phyloP scores from a whole-genome alignment of 164 flowering plant species.

The Tinospora cordifolia region DNA sequence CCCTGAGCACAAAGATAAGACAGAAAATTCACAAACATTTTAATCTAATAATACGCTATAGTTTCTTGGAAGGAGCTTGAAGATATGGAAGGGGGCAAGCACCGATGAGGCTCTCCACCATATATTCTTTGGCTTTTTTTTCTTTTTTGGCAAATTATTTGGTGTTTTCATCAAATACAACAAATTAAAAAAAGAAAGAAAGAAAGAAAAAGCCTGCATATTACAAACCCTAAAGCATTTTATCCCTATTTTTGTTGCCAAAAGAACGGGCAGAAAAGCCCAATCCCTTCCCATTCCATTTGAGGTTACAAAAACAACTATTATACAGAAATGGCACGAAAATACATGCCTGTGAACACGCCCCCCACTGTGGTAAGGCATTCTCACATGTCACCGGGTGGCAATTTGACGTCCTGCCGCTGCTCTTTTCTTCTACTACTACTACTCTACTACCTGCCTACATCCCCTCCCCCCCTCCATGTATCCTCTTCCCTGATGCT shows the following conservation, averaged over 20 bases:
- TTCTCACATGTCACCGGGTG: neutral
- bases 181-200: too few relatives aligned
- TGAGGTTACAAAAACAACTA: slow-evolving; percentile 44
- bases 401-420: too few relatives aligned
- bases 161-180: slow-evolving; percentile 40
- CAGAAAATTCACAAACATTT: too few relatives aligned
- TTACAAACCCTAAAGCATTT: slow-evolving; percentile 31
- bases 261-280: slow-evolving; percentile 22
- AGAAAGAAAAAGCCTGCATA: slow-evolving; percentile 35
- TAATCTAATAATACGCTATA: too few relatives aligned
- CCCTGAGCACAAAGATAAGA: too few relatives aligned
- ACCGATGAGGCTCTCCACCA: neutral
- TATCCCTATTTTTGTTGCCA: neutral
- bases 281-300: slow-evolving; percentile 24
- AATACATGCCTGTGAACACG: slow-evolving; percentile 9
- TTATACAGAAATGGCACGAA: slow-evolving; percentile 44
- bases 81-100: neutral
- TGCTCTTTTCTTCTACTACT: too few relatives aligned
- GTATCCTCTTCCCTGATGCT: slow-evolving; percentile 46
- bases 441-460: slow-evolving; percentile 49
- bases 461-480: slow-evolving; percentile 54
- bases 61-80: neutral
- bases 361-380: neutral
- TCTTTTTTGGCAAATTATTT: slow-evolving; percentile 13
- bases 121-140: neutral